phyloP scores from a whole-genome alignment of 2,329 filamentous ascomycete species.

The Sporothrix pseudoabietina region DNA sequence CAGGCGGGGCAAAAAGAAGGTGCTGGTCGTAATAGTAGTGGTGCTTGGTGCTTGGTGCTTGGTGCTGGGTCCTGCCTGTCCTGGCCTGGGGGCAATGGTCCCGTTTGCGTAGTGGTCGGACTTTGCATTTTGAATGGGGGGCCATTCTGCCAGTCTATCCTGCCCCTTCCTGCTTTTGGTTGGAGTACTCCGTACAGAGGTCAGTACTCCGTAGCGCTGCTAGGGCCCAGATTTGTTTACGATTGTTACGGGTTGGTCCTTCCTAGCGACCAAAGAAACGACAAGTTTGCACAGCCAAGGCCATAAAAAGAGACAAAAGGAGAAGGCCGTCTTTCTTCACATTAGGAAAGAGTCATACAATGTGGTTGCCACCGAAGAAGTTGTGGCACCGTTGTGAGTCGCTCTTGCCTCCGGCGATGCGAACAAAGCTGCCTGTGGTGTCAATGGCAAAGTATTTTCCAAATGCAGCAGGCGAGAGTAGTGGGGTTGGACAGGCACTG shows the following conservation, averaged over 20 bases:
- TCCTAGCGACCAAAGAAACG: neutral
- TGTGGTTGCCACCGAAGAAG: neutral
- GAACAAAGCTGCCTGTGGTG: neutral
- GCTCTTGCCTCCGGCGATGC: constrained; percentile 7
- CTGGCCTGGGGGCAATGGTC: constrained; percentile 24
- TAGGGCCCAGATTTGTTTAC: constrained; percentile 10
- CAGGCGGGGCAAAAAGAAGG: constrained; percentile 32
- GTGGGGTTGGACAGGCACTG: constrained; percentile 16
- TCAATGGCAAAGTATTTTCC: constrained; percentile 22
- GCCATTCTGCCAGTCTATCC: neutral
- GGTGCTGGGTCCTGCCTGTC: constrained; percentile 10
- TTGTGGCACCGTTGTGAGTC: neutral
- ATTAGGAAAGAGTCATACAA: neutral
- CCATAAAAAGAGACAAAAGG: neutral
- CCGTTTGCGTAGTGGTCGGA: constrained; percentile 29
- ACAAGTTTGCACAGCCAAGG: neutral
- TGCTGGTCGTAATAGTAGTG: constrained; percentile 7
- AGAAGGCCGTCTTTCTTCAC: neutral
- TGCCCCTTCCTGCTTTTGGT: neutral
- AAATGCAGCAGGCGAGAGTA: constrained; percentile 1
- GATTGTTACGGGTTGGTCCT: neutral
- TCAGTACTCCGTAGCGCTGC: neutral
- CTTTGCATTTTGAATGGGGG: constrained; percentile 21
- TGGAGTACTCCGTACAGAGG: neutral
- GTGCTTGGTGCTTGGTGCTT: neutral